Conservation (phyloP, 768 basidiomycete species). For the Mycena amicta region DNA sequence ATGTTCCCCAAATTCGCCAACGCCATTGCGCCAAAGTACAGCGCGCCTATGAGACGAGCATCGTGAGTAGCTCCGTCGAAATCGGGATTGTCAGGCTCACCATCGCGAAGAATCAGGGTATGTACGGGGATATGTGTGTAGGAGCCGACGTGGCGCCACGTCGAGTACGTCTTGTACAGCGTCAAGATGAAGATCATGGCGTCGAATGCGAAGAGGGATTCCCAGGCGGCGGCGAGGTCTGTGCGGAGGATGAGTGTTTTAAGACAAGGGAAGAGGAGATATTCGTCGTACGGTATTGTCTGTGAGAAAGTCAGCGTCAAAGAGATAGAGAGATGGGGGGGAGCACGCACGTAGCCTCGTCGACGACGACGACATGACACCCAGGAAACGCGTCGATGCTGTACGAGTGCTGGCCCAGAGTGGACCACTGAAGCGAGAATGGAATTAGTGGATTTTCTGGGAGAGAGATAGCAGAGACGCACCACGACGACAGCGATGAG, state of each 20-base stretch:
- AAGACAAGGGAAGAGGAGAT: not conserved
- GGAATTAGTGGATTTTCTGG: too few relatives aligned
- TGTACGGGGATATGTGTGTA: not conserved
- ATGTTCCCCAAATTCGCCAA: not conserved
- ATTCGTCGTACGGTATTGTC: not conserved
- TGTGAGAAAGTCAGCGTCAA: not conserved
- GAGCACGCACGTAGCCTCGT: not conserved
- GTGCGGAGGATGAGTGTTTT: too few relatives aligned
- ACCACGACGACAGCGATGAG: not conserved
- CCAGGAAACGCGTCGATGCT: not conserved
- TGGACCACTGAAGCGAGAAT: not conserved
- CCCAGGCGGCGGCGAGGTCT: slow-evolving; percentile 48
- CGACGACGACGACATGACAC: not conserved
- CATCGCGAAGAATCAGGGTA: not conserved
- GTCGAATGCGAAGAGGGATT: slow-evolving; percentile 54
- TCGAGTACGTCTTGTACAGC: slow-evolving; percentile 41
- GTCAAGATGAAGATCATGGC: slow-evolving; percentile 49
- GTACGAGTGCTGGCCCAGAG: not conserved
- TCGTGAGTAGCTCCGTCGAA: not conserved
- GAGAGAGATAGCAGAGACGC: too few relatives aligned
- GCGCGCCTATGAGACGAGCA: not conserved
- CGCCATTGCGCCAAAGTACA: not conserved
- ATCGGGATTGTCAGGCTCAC: not conserved
- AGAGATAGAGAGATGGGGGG: not conserved
- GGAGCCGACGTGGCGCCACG: not conserved